These are phyloP conservation scores for Nannizziopsis barbatae DNA, from an alignment of 2,329 filamentous ascomycete species.

Conservation along the genomic window DNA sequence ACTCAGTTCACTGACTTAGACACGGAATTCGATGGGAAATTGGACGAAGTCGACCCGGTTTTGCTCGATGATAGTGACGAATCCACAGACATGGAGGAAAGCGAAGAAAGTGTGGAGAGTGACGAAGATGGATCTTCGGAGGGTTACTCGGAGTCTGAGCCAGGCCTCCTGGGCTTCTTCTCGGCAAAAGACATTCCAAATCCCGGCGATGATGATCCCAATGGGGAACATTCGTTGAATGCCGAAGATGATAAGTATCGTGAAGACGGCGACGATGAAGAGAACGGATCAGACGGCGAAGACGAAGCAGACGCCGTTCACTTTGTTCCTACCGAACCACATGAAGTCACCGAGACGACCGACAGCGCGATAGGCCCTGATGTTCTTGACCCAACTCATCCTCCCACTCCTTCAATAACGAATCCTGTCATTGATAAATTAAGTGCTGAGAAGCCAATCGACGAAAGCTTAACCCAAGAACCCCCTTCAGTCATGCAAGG, in stretches of 20 bases:
- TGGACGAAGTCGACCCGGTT: constrained; percentile 37
- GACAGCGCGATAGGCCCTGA: not conserved
- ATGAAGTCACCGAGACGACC: constrained; percentile 17
- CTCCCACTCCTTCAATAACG: constrained; percentile 6
- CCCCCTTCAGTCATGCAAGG: not conserved
- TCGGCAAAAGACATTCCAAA: constrained; percentile 31
- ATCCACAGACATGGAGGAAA: constrained; percentile 40
- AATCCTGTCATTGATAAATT: not conserved
- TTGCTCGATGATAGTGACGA: constrained; percentile 38
- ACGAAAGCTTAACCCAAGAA: not conserved
- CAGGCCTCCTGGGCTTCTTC: constrained; percentile 39
- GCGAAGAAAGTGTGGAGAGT: constrained; percentile 41
- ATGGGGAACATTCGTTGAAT: constrained; percentile 14
- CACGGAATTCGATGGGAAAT: constrained; percentile 10
- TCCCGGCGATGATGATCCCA: constrained; percentile 15
- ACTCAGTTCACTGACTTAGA: not conserved
- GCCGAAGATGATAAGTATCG: constrained; percentile 10
- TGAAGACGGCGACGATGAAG: constrained; percentile 19
- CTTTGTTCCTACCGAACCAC: constrained; percentile 15
- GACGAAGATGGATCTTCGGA: constrained; percentile 32
- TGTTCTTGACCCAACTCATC: not conserved
- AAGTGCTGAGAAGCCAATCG: not conserved
- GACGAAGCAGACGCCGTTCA: constrained; percentile 17
- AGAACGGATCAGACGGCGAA: constrained; percentile 34
- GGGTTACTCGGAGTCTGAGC: constrained; percentile 38